phyloP scores from a whole-genome alignment of 2,329 filamentous ascomycete genomes.

The Podosphaera fusca region DNA sequence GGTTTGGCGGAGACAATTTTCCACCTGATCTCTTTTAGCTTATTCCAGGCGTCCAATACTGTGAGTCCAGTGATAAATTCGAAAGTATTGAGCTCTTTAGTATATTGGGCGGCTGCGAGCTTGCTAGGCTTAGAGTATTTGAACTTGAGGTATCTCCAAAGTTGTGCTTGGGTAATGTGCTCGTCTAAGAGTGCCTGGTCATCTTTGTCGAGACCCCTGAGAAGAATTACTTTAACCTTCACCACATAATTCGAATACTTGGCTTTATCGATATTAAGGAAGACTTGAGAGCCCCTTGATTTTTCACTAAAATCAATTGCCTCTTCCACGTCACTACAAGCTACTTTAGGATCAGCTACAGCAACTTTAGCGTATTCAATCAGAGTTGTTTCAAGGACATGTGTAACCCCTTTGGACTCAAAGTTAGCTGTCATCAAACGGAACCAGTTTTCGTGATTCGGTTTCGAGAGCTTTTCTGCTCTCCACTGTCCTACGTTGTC shows the following conservation, averaged over 20 bases:
- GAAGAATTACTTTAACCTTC: neutral
- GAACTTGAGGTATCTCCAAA: neutral
- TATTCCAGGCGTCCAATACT: no score
- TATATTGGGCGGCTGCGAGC: no score
- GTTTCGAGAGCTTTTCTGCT: neutral
- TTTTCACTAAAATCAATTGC: neutral
- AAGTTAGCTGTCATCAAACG: neutral
- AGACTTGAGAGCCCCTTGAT: neutral
- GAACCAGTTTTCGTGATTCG: neutral
- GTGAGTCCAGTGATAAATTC: no score
- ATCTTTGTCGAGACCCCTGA: neutral
- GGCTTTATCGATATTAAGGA: neutral
- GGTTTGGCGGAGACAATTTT: no score
- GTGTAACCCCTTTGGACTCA: neutral
- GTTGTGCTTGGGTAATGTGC: neutral
- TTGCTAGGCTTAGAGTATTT: neutral
- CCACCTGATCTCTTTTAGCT: no score
- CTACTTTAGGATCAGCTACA: neutral
- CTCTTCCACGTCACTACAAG: neutral
- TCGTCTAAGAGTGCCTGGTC: neutral
- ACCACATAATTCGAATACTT: neutral
- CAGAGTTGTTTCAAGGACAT: neutral
- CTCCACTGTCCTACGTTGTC: conserved; percentile 3
- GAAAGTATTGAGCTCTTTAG: no score
- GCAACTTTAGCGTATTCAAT: neutral